These are phyloP conservation scores for Ophiocordyceps camponoti-floridani DNA, from an alignment of 2,329 filamentous ascomycete species.

Conservation along the genomic window DNA sequence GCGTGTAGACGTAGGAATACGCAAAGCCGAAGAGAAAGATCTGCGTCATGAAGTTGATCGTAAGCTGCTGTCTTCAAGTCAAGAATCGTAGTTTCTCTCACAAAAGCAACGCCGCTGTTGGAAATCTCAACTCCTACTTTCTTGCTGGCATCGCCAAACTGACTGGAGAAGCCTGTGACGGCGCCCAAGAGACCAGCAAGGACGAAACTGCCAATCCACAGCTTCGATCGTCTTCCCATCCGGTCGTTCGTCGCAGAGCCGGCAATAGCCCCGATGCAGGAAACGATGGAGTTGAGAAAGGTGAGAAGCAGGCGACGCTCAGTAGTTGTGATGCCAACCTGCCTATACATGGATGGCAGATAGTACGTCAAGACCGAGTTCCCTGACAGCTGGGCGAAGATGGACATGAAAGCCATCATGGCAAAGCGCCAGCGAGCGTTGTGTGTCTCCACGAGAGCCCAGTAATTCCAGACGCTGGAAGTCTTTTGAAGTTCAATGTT, in stretches of 20 bases:
- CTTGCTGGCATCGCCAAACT: conserved; percentile 14
- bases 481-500: conserved; percentile 25
- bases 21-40: conserved; percentile 34
- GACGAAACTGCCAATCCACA: conserved; percentile 31
- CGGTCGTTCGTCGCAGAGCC: conserved; percentile 13
- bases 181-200: conserved; percentile 25
- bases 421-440: conserved; percentile 30
- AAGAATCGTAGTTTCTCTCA: conserved; percentile 6
- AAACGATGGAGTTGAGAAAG: conserved; percentile 18
- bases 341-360: conserved; percentile 31
- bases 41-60: conserved; percentile 6
- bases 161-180: conserved; percentile 26
- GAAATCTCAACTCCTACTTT: conserved; percentile 16
- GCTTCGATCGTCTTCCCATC: conserved; percentile 19
- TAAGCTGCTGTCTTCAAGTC: not conserved
- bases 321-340: conserved; percentile 34
- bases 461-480: conserved; percentile 27
- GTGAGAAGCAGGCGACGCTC: conserved; percentile 26
- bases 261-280: conserved; percentile 20
- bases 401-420: conserved; percentile 31
- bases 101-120: conserved; percentile 27
- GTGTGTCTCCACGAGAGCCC: conserved; percentile 28
- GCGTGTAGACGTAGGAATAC: conserved; percentile 32
- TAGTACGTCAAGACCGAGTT: conserved; percentile 33
- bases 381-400: conserved; percentile 35